phyloP scores from a whole-genome alignment of 495 filamentous ascomycete species.

The Parathielavia hyrcaniae region DNA sequence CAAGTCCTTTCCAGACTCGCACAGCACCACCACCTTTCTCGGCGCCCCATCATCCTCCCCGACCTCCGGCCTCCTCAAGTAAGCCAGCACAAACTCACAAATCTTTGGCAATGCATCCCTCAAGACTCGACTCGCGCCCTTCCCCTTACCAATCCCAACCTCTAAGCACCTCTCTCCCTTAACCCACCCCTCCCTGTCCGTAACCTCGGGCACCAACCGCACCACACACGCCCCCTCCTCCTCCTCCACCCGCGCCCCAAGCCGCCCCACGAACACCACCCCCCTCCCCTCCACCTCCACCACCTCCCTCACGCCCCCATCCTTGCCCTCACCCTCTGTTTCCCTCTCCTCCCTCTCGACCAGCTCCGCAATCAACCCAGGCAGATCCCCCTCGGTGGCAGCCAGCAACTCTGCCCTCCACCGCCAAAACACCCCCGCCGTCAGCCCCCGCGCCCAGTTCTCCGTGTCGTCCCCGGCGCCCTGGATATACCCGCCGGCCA shows the following conservation, averaged over 20 bases:
- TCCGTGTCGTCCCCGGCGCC: conserved; percentile 92
- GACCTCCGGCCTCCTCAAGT: conserved; percentile 16
- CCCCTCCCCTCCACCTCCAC: conserved; percentile 33
- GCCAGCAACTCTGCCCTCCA: conserved; percentile 51
- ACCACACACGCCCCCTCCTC: conserved; percentile 23
- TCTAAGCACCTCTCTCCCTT: conserved; percentile 45
- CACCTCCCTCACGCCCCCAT: conserved; percentile 26
- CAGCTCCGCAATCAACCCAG: conserved; percentile 54
- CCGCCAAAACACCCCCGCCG: conserved; percentile 70
- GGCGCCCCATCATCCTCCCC: neutral
- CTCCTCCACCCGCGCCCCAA: conserved; percentile 22
- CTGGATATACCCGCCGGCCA: conserved; percentile 76
- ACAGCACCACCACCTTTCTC: conserved; percentile 34
- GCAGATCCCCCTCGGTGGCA: conserved; percentile 59
- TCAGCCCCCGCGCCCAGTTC: conserved; percentile 76
- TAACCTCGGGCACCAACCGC: conserved; percentile 32
- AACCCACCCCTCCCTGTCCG: conserved; percentile 30
- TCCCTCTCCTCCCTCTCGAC: conserved; percentile 44
- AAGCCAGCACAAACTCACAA: conserved; percentile 40
- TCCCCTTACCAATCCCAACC: conserved; percentile 58
- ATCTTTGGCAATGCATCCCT: conserved; percentile 57
- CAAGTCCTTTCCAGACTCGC: conserved; percentile 39
- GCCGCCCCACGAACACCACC: conserved; percentile 28
- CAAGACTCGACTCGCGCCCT: conserved; percentile 69
- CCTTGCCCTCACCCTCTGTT: conserved; percentile 6